Conservation (phyloP, 768 basidiomycete genomes). For the Phanerochaete carnosa region DNA sequence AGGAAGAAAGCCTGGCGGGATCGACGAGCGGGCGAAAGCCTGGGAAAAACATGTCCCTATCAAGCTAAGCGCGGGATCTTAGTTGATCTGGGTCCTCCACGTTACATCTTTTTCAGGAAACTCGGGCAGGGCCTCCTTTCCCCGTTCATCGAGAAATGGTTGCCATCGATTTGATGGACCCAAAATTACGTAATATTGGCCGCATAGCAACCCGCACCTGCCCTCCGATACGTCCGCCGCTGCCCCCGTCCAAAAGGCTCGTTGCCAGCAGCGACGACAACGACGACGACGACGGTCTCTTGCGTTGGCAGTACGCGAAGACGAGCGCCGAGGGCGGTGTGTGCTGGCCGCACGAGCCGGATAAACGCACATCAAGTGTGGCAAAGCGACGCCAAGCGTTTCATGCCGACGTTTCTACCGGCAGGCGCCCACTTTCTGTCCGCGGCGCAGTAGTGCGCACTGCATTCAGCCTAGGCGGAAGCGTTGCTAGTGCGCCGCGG, state of each 20-base stretch:
- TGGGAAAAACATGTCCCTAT: constrained; percentile 7
- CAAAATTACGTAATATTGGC: constrained; percentile 5
- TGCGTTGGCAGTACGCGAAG: not conserved
- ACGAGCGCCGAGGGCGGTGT: not conserved
- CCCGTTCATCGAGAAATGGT: constrained; percentile 12
- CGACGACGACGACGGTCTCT: not conserved
- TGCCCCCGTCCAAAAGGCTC: not conserved
- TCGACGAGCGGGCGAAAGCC: constrained; percentile 9
- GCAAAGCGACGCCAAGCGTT: not conserved
- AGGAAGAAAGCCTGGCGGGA: constrained; percentile 10
- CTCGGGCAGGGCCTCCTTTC: constrained; percentile 1
- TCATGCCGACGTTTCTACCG: constrained; percentile 1
- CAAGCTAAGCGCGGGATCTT: not conserved
- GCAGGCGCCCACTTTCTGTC: not conserved
- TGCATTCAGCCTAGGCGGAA: not conserved
- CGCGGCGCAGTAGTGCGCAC: no score
- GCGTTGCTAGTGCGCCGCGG: not conserved
- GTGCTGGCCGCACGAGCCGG: not conserved
- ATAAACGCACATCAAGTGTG: not conserved
- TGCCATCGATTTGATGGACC: constrained; percentile 13
- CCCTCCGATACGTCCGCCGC: not conserved
- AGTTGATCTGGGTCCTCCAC: not conserved
- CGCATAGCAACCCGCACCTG: constrained; percentile 10
- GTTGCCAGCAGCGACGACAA: not conserved
- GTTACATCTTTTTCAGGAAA: constrained; percentile 6